Evolutionary conservation across 805 yeast species (phyloP).

Genomic region (Starmerella riodocensis): DNA sequence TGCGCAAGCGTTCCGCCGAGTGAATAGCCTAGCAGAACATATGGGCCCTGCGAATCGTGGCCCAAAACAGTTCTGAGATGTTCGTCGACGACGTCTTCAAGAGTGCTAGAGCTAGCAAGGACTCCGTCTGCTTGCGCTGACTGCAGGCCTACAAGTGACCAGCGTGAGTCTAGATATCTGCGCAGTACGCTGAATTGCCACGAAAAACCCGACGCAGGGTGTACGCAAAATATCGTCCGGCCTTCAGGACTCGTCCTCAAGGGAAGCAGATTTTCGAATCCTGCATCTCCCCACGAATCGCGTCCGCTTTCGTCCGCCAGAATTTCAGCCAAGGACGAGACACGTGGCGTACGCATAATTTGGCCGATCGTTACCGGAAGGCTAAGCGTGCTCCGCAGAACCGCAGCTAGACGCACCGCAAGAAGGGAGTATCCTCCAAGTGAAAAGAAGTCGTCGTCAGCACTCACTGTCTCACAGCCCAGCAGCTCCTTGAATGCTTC

Average conservation of each 20-base stretch:
- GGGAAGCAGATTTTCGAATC: conserved; percentile 7
- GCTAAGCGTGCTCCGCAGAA: conserved; percentile 2
- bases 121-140: conserved; percentile 8
- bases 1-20: conserved; percentile 16
- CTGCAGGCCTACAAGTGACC: conserved; percentile 14
- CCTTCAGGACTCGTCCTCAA: neutral
- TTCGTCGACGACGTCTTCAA: conserved; percentile 7
- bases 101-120: conserved; percentile 2
- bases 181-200: conserved; percentile 17
- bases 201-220: conserved; percentile 15
- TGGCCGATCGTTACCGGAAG: conserved; percentile 15
- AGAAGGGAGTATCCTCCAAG: conserved; percentile 93
- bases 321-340: conserved; percentile 7
- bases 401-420: conserved; percentile 32
- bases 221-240: conserved; percentile 8
- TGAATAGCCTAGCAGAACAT: conserved; percentile 13
- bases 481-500: conserved; percentile 5
- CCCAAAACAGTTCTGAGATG: conserved; percentile 4
- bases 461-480: conserved; percentile 2
- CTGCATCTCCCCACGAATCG: conserved; percentile 8
- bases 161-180: conserved; percentile 9
- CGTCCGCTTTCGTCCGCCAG: neutral
- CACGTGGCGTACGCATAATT: conserved; percentile 11
- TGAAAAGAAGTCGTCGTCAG: conserved; percentile 75
- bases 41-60: conserved; percentile 4